These are phyloP conservation scores for Mucor mucedo DNA, from an alignment of 371 early-diverging fungal genomes.

Conservation along the genomic window DNA sequence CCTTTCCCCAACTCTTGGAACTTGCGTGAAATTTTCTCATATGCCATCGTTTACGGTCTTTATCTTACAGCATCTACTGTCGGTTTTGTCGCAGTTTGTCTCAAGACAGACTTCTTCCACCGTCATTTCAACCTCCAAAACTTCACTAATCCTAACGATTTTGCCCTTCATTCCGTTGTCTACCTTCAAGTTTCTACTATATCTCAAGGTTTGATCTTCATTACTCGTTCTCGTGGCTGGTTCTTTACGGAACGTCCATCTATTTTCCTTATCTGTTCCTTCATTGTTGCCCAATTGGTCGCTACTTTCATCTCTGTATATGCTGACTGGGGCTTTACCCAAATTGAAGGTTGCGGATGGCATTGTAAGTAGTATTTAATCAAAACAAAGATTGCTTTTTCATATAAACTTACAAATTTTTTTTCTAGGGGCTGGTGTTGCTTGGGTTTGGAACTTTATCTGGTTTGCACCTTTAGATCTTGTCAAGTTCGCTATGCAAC, in stretches of 20 bases:
- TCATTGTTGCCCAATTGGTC: conserved; percentile 59
- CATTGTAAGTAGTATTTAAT: background rate
- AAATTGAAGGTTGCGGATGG: conserved; percentile 45
- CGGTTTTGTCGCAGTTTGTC: conserved; percentile 48
- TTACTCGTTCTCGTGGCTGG: conserved; percentile 62
- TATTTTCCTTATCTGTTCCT: conserved; percentile 47
- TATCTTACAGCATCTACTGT: conserved; percentile 63
- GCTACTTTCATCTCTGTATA: conserved; percentile 66
- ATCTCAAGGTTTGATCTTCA: conserved; percentile 63
- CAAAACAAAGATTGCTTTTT: too few species aligned
- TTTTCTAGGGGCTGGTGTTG: conserved; percentile 52
- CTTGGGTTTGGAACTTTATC: conserved; percentile 77
- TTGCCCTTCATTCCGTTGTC: conserved; percentile 54
- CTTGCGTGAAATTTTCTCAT: conserved; percentile 60
- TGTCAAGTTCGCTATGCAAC: conserved; percentile 71
- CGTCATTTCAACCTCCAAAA: conserved; percentile 43
- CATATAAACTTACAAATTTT: too few species aligned
- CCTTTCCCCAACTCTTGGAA: conserved; percentile 64
- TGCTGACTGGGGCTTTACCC: conserved; percentile 65
- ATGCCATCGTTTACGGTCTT: conserved; percentile 59
- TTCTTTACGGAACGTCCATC: conserved; percentile 63
- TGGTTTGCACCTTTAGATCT: conserved; percentile 76
- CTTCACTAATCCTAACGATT: conserved; percentile 46
- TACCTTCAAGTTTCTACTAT: conserved; percentile 65
- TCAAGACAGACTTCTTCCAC: conserved; percentile 51